Conservation (phyloP, 257 asterid species). For the Nicotiana knightiana region DNA sequence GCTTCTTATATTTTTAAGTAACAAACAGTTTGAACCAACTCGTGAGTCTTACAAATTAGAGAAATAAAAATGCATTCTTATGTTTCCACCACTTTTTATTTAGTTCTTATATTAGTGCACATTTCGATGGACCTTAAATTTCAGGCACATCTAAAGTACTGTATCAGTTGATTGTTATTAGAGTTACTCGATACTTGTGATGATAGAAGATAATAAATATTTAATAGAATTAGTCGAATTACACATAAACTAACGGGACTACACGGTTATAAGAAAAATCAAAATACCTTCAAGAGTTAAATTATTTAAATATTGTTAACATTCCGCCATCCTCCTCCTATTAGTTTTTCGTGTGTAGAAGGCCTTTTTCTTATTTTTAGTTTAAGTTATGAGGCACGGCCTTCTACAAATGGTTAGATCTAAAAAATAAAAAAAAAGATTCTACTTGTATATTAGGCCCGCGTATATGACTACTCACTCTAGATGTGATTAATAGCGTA, state of each 20-base stretch:
- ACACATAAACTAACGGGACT: too few species aligned
- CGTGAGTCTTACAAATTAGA: background rate
- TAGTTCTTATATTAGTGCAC: background rate
- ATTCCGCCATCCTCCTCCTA: background rate
- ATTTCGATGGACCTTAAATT: too few species aligned
- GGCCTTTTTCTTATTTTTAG: background rate
- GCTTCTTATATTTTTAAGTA: background rate
- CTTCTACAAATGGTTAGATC: background rate
- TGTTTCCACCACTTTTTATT: background rate
- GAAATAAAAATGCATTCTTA: background rate
- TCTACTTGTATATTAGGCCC: background rate
- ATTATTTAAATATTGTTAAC: background rate
- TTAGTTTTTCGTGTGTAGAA: background rate
- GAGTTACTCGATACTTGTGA: too few species aligned
- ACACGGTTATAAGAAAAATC: background rate
- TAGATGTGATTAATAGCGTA: background rate
- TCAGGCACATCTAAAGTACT: too few species aligned
- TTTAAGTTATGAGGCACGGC: background rate
- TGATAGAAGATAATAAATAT: too few species aligned
- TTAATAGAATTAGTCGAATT: too few species aligned
- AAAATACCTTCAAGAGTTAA: background rate
- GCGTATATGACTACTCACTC: background rate
- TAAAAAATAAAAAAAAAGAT: background rate
- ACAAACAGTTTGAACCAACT: background rate
- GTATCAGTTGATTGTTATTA: too few species aligned